These are phyloP conservation scores for Cicer judaicum DNA, from an alignment of 306 rosid species.

Conservation along the genomic window DNA sequence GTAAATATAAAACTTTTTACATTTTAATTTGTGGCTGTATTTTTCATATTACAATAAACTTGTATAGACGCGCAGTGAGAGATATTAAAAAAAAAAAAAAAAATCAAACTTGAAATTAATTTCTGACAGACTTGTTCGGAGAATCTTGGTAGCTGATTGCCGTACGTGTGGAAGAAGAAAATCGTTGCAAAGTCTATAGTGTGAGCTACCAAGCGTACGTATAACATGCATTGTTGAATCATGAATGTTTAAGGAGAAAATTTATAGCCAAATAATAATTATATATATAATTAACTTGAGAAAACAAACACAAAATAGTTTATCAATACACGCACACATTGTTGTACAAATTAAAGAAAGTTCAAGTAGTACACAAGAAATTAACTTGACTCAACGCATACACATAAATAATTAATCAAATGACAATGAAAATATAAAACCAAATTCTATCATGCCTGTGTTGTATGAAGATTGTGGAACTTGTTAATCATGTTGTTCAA, in stretches of 20 bases:
- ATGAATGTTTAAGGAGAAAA: constrained; percentile 11
- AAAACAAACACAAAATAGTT: constrained; percentile 42
- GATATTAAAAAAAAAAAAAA: too few relatives aligned
- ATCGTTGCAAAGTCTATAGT: neutral
- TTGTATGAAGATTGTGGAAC: neutral
- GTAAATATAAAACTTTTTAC: too few relatives aligned
- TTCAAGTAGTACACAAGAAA: constrained; percentile 44
- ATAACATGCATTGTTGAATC: neutral
- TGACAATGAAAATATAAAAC: constrained; percentile 31
- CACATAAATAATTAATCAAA: constrained; percentile 43
- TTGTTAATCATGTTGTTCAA: neutral
- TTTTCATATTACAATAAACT: too few relatives aligned
- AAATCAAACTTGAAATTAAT: neutral
- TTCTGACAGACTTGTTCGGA: constrained; percentile 10
- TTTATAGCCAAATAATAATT: constrained; percentile 31
- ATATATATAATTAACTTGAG: constrained; percentile 5
- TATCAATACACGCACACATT: constrained; percentile 46
- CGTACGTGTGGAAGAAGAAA: constrained; percentile 20
- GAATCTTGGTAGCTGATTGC: constrained; percentile 30
- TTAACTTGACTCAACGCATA: constrained; percentile 20
- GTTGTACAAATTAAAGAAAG: constrained; percentile 48
- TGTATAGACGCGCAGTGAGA: too few relatives aligned
- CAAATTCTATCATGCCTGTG: constrained; percentile 44
- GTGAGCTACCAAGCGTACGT: constrained; percentile 12
- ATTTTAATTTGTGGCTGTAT: too few relatives aligned